Conservation (phyloP, 345 rosid species). For the Lepidium didymum region DNA sequence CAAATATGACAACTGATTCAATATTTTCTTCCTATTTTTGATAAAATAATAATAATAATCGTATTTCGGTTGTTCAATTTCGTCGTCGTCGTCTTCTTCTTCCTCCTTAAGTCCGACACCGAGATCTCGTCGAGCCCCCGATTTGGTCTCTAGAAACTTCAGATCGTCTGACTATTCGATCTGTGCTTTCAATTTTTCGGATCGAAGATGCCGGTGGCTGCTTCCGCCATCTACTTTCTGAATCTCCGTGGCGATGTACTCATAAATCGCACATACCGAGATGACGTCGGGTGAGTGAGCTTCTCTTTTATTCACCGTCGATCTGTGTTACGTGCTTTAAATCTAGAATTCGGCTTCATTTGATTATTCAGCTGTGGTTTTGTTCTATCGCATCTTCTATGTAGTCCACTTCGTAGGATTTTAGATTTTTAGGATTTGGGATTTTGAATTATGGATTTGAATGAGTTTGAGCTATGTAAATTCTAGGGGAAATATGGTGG, state of each 20-base stretch:
- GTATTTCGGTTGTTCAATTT: background rate
- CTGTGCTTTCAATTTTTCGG: constrained; percentile 19
- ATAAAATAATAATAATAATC: background rate
- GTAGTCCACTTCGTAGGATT: background rate
- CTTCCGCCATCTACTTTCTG: constrained; percentile 95
- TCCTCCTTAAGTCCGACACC: background rate
- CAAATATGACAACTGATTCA: background rate
- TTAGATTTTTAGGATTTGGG: background rate
- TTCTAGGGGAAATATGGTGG: constrained; percentile 95
- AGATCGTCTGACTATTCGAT: background rate
- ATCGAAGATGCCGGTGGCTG: constrained; percentile 97
- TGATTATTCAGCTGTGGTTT: background rate
- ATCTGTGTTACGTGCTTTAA: background rate
- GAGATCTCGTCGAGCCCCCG: constrained; percentile 16
- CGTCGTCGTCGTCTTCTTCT: constrained; percentile 15
- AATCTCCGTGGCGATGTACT: constrained; percentile 99
- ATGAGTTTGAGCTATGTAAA: background rate
- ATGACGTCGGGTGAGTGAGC: constrained; percentile 78
- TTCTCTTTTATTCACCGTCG: background rate
- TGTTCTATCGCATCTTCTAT: background rate
- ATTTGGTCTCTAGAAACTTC: background rate
- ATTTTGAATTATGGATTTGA: background rate
- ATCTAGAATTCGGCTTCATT: background rate
- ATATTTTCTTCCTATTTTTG: background rate
- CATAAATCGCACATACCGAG: constrained; percentile 96